Conservation (phyloP, 2,329 filamentous ascomycete species). For the Xylariomycetidae sp. region DNA sequence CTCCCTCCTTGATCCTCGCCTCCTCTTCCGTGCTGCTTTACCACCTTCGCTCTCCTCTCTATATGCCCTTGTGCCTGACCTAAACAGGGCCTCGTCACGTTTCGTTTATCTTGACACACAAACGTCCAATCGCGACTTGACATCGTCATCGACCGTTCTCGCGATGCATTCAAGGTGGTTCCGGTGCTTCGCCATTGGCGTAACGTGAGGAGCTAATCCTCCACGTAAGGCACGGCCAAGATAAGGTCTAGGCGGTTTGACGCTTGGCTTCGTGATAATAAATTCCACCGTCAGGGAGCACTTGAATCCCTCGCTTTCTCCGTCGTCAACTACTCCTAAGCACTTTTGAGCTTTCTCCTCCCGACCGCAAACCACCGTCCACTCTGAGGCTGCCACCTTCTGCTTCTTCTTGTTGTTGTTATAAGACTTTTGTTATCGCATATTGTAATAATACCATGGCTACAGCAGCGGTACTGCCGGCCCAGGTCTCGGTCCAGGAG, state of each 20-base stretch:
- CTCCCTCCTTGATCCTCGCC: background rate
- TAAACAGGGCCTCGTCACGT: constrained; percentile 9
- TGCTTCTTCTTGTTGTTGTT: background rate
- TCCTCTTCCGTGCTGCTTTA: constrained; percentile 17
- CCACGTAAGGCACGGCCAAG: constrained; percentile 8
- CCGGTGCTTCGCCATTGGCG: constrained; percentile 9
- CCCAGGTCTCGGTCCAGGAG: constrained; percentile 1
- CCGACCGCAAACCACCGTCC: no score
- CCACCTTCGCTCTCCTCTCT: no score
- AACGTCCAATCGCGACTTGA: constrained; percentile 12
- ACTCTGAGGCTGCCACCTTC: constrained; percentile 1
- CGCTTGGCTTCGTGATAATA: constrained; percentile 10
- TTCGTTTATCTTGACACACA: constrained; percentile 13
- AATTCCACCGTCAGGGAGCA: constrained; percentile 8
- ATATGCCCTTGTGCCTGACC: constrained; percentile 10
- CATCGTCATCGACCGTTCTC: constrained; percentile 13
- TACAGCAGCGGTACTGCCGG: constrained; percentile 13
- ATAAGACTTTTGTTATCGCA: background rate
- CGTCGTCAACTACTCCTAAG: no score
- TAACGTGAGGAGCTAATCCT: constrained; percentile 6
- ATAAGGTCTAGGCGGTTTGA: constrained; percentile 11
- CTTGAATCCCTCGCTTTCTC: no score
- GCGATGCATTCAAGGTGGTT: constrained; percentile 9
- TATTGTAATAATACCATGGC: constrained; percentile 15
- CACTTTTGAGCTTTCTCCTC: no score